These are phyloP conservation scores for Aristolochia contorta DNA, from an alignment of 164 flowering plant species.

Conservation along the genomic window DNA sequence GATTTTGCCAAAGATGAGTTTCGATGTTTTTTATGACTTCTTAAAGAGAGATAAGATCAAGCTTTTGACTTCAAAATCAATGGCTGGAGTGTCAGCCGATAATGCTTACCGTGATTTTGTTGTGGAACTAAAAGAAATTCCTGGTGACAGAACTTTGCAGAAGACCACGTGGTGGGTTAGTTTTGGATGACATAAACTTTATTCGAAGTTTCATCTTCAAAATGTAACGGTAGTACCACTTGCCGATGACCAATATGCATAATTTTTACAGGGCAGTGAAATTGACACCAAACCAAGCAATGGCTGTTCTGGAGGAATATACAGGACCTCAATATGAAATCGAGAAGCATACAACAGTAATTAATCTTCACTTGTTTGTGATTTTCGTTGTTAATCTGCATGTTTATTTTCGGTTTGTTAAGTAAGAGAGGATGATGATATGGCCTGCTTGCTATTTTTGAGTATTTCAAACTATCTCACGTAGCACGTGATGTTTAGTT, in stretches of 20 bases:
- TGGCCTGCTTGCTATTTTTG: too few relatives aligned
- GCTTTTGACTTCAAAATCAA: slow-evolving; percentile 55
- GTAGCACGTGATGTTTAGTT: too few relatives aligned
- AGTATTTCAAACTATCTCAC: too few relatives aligned
- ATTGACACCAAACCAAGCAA: slow-evolving; percentile 42
- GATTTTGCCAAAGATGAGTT: slow-evolving; percentile 61
- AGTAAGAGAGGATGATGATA: too few relatives aligned
- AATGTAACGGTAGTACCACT: too few relatives aligned
- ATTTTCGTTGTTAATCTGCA: not conserved
- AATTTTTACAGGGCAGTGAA: slow-evolving; percentile 52
- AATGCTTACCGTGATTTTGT: slow-evolving; percentile 45
- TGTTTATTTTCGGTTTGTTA: too few relatives aligned
- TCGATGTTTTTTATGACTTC: slow-evolving; percentile 57
- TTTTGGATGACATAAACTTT: not conserved
- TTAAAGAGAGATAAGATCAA: slow-evolving; percentile 55
- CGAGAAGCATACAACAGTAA: slow-evolving; percentile 59
- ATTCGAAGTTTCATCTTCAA: too few relatives aligned
- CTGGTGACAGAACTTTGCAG: slow-evolving; percentile 69
- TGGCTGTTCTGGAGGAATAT: slow-evolving; percentile 48
- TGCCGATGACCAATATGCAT: not conserved
- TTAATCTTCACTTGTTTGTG: slow-evolving; percentile 7
- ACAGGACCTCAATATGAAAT: slow-evolving; percentile 67
- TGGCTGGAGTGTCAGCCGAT: slow-evolving; percentile 12
- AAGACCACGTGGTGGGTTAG: slow-evolving; percentile 66
- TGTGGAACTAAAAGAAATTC: slow-evolving; percentile 74